Conservation (phyloP, 768 basidiomycete genomes). For the Rhodotorula kratochvilovae region DNA sequence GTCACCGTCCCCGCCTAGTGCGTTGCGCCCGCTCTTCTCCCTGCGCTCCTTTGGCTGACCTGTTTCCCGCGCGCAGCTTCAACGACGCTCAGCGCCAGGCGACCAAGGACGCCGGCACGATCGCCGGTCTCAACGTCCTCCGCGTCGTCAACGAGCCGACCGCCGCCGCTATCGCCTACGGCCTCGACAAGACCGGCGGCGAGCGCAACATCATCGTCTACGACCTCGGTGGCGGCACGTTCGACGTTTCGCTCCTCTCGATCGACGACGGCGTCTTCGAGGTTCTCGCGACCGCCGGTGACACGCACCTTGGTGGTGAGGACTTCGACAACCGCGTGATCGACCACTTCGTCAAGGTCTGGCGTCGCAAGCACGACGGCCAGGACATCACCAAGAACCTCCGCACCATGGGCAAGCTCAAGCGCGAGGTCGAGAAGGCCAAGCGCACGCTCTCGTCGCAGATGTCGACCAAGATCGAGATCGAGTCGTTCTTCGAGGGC, state of each 20-base stretch:
- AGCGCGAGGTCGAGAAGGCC: slow-evolving; percentile 88
- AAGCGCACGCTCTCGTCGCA: slow-evolving; percentile 90
- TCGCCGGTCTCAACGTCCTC: slow-evolving; percentile 88
- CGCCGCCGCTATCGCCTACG: slow-evolving; percentile 95
- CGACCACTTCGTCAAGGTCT: slow-evolving; percentile 78
- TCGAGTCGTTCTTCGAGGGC: slow-evolving; percentile 91
- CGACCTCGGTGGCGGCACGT: slow-evolving; percentile 97
- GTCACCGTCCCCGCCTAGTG: slow-evolving; percentile 93
- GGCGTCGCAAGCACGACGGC: slow-evolving; percentile 82
- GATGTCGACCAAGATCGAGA: slow-evolving; percentile 85
- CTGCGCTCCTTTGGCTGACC: background rate
- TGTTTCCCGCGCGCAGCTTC: slow-evolving; percentile 39
- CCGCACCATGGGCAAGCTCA: slow-evolving; percentile 81
- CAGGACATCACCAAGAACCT: slow-evolving; percentile 74
- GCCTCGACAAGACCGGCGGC: slow-evolving; percentile 81
- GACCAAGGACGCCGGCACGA: slow-evolving; percentile 94
- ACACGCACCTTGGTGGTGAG: slow-evolving; percentile 91
- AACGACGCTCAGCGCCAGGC: slow-evolving; percentile 99
- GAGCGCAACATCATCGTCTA: slow-evolving; percentile 96
- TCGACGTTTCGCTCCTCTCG: slow-evolving; percentile 93
- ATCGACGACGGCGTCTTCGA: slow-evolving; percentile 92
- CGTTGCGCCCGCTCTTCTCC: background rate
- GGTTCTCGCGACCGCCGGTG: slow-evolving; percentile 84
- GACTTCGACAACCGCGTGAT: slow-evolving; percentile 93
- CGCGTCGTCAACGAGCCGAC: slow-evolving; percentile 98